Conservation (phyloP, 352 stramenopile species). For the Globisporangium solare region DNA sequence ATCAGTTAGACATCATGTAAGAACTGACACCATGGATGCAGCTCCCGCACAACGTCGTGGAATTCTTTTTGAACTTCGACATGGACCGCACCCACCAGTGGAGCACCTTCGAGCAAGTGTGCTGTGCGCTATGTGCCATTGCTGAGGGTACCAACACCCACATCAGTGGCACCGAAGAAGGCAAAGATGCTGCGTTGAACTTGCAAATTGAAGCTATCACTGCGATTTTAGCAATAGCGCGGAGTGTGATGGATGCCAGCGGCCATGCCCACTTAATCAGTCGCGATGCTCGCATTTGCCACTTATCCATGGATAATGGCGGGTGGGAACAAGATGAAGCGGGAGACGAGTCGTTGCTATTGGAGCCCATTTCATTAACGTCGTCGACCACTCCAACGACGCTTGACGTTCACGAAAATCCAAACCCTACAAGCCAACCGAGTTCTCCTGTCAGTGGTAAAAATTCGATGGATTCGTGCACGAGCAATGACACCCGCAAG, state of each 20-base stretch:
- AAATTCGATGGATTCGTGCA: neutral
- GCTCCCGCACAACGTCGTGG: conserved; percentile 81
- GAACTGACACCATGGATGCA: conserved; percentile 77
- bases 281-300: conserved; percentile 62
- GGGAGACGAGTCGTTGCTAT: conserved; percentile 9
- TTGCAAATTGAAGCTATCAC: conserved; percentile 66
- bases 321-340: conserved; percentile 82
- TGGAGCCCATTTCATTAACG: neutral
- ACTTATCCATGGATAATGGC: conserved; percentile 80
- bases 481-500: neutral
- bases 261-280: conserved; percentile 84
- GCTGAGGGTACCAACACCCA: conserved; percentile 44
- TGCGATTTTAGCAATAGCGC: conserved; percentile 67
- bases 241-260: conserved; percentile 86
- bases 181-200: conserved; percentile 32
- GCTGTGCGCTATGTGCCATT: conserved; percentile 64
- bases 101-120: conserved; percentile 88
- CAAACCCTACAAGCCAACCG: conserved; percentile 2
- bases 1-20: conserved; percentile 75
- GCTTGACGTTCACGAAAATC: neutral
- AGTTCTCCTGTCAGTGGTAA: neutral
- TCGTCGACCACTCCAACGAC: neutral
- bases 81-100: conserved; percentile 83
- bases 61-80: conserved; percentile 88
- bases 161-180: conserved; percentile 23